Evolutionary conservation across 2,329 filamentous ascomycete species (phyloP), one percentile per base, ranked within the genome.

Genomic region (Myotisia sp.): DNA sequence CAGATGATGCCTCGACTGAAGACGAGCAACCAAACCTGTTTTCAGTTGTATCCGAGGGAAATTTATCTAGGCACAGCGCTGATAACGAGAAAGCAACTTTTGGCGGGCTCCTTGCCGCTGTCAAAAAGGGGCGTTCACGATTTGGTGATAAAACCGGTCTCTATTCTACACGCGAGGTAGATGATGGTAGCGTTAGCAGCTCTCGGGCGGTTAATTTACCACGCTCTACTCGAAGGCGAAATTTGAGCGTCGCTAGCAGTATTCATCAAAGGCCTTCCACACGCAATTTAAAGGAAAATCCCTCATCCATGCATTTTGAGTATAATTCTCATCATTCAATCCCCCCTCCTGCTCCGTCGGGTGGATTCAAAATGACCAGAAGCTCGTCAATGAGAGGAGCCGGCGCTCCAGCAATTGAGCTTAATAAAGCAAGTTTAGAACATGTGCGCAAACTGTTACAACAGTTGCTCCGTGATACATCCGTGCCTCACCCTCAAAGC

Each of bases 1-100:
- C 90, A 5, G 90, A 98, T 52, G 77, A 82, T 46, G 85, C 82
- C 30, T 93, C 86, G 2, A 94, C 84, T 47, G 87, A 81, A 23
- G 86, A 93, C 47, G 86, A 98, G 44, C 82, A 92, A 47, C 78
- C 86, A 58, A 86, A 79, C 49, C 78, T 94, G 8, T 81, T 92
- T 56, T 61, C 69, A 14, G 76, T 80, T 2, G 75, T 85, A n/a
- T 74, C 70, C 37, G 69, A 70, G 29, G 75, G 77, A 38, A 60
- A 72, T 13, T 66, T 74, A 7, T 68, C 74, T 10, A 68, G 74
- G 12, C 79, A 71, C 40, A 55, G 60, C 8, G 70, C 71, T 17
- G 85, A 93, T 33, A 72, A 73, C 35, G 86, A 93, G 41, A 80
- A 73, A 47, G 62, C 74, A 23, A 79, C 72, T 2, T 74, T 92